phyloP scores from a whole-genome alignment of 805 yeast genomes.

The Candida khao-thaluensis region DNA sequence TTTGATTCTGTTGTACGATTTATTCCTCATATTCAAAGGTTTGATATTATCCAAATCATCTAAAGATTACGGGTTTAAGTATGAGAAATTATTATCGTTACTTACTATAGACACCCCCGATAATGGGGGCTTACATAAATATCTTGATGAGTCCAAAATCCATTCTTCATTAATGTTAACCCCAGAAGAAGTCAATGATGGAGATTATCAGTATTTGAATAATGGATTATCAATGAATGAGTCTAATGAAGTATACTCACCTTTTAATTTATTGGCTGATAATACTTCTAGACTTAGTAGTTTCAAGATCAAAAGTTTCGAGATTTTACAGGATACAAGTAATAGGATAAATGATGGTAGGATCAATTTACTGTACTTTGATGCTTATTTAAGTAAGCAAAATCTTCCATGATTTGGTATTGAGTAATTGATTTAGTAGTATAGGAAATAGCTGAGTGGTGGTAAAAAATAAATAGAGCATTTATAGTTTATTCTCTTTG shows the following conservation, averaged over 20 bases:
- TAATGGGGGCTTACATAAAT: conserved; percentile 7
- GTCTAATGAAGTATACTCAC: conserved; percentile 7
- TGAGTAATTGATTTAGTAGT: no score
- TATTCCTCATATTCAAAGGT: conserved; percentile 52
- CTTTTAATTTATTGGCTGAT: conserved; percentile 15
- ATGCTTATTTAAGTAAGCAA: conserved; percentile 41
- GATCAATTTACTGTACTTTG: conserved; percentile 38
- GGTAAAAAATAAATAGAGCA: no score
- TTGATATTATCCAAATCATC: conserved; percentile 18
- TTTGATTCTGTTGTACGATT: conserved; percentile 57
- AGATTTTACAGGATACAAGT: conserved; percentile 37
- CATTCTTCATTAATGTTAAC: conserved; percentile 5
- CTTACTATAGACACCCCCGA: conserved; percentile 11
- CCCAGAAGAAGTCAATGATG: conserved; percentile 10
- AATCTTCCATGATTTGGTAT: conserved; percentile 28
- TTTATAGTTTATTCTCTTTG: no score
- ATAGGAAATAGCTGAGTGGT: no score
- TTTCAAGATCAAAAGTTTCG: conserved; percentile 35
- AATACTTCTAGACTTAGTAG: conserved; percentile 8
- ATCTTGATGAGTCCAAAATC: conserved; percentile 9
- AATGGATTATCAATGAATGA: conserved; percentile 20
- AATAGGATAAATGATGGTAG: conserved; percentile 29
- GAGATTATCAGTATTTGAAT: conserved; percentile 34
- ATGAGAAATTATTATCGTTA: conserved; percentile 5
- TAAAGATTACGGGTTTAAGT: conserved; percentile 4